Evolutionary conservation across 441 rosid species (phyloP).

Genomic region (Gossypium gossypioides): DNA sequence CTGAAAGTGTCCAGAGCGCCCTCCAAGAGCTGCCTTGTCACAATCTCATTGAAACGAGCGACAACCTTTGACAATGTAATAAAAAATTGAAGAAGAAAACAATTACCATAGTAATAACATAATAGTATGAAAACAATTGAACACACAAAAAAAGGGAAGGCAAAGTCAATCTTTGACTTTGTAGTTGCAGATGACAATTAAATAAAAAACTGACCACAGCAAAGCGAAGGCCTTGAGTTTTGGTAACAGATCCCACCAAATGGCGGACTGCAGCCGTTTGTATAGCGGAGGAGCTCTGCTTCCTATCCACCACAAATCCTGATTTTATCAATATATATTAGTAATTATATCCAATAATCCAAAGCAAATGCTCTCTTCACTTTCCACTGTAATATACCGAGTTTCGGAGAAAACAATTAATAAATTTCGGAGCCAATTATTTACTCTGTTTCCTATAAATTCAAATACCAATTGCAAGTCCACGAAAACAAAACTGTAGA

Average conservation of each 20-base stretch:
- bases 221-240: slow-evolving; percentile 66
- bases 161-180: not conserved
- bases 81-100: not conserved
- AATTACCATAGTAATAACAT: not conserved
- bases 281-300: slow-evolving; percentile 26
- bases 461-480: not conserved
- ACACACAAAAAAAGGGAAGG: not conserved
- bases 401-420: not conserved
- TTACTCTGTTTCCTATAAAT: not conserved
- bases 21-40: slow-evolving; percentile 64
- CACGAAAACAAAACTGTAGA: not conserved
- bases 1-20: slow-evolving; percentile 85
- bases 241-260: slow-evolving; percentile 55
- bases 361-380: not conserved
- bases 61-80: slow-evolving; percentile 45
- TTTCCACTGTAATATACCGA: not conserved
- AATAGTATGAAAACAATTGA: not conserved
- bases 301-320: slow-evolving; percentile 27
- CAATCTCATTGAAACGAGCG: slow-evolving; percentile 86
- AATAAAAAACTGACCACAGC: slow-evolving; percentile 42
- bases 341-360: not conserved
- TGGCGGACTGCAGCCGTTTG: slow-evolving; percentile 52
- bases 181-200: not conserved
- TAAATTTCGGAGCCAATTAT: not conserved
- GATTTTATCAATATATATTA: not conserved